phyloP scores from a whole-genome alignment of 441 rosid species.

The Viola pubescens region DNA sequence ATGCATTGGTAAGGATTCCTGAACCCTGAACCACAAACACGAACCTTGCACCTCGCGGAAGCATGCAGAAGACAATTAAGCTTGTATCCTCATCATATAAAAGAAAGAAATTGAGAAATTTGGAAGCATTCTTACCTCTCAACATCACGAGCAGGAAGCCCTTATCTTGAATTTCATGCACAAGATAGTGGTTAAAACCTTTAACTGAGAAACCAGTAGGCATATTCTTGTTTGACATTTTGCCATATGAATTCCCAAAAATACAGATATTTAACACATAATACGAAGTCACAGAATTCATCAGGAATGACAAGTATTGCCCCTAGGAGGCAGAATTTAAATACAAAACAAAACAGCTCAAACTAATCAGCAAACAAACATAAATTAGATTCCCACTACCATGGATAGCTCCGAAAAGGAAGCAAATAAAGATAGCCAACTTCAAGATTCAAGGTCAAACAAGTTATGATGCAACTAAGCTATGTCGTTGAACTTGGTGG shows the following conservation, averaged over 20 bases:
- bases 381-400: no score
- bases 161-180: conserved; percentile 70
- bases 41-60: conserved; percentile 33
- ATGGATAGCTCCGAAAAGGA: no score
- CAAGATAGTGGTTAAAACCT: conserved; percentile 21
- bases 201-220: conserved; percentile 9
- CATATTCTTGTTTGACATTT: not conserved
- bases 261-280: no score
- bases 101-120: conserved; percentile 9
- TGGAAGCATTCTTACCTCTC: conserved; percentile 50
- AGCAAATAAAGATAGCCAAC: not conserved
- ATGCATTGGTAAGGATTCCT: conserved; percentile 39
- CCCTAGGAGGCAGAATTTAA: no score
- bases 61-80: no score
- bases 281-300: no score
- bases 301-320: no score
- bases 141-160: conserved; percentile 42
- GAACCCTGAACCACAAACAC: conserved; percentile 69
- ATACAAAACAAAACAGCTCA: no score
- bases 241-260: not conserved
- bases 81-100: no score
- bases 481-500: not conserved
- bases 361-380: no score
- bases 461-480: no score
- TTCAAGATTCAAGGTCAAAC: not conserved